A percentile compares a stretch with the other conserved stretches of the same genome.
Evolutionary conservation across 164 flowering plant genomes (phyloP).

Genomic region (Vitis rotundifolia): DNA sequence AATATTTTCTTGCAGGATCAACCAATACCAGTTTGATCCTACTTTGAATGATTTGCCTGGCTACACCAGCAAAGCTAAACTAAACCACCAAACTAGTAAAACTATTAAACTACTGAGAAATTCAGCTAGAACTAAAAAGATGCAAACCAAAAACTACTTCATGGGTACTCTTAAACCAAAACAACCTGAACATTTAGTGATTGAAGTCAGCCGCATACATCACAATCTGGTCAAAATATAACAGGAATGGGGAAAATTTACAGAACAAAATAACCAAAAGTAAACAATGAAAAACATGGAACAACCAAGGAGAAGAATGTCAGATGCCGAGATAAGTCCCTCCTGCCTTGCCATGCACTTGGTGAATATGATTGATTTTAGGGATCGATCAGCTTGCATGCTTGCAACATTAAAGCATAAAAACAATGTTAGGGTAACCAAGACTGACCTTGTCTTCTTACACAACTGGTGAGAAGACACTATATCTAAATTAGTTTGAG

Average conservation of each 20-base stretch:
- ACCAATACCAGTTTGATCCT: background rate
- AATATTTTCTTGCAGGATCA: background rate
- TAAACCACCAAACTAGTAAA: no score
- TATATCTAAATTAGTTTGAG: conserved; percentile 1
- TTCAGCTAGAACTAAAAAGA: background rate
- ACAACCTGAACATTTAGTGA: background rate
- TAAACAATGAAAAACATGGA: background rate
- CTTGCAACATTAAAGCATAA: conserved; percentile 11
- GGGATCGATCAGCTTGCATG: conserved; percentile 7
- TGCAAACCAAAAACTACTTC: background rate
- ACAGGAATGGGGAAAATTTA: background rate
- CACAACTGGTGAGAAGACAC: background rate
- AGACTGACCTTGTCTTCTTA: background rate
- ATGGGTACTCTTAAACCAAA: background rate
- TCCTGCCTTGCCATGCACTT: conserved; percentile 1
- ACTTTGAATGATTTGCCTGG: no score
- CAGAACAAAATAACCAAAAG: background rate
- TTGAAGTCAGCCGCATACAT: background rate
- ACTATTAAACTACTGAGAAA: no score
- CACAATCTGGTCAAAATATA: background rate
- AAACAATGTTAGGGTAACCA: conserved; percentile 5
- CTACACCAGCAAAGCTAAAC: no score
- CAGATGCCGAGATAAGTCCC: background rate
- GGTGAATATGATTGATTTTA: background rate
- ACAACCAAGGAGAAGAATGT: background rate